A percentile compares a stretch with the other conserved stretches of the same genome.
Evolutionary conservation across 2,329 filamentous ascomycete genomes (phyloP).

Genomic region (Verticillium zaregamsianum): DNA sequence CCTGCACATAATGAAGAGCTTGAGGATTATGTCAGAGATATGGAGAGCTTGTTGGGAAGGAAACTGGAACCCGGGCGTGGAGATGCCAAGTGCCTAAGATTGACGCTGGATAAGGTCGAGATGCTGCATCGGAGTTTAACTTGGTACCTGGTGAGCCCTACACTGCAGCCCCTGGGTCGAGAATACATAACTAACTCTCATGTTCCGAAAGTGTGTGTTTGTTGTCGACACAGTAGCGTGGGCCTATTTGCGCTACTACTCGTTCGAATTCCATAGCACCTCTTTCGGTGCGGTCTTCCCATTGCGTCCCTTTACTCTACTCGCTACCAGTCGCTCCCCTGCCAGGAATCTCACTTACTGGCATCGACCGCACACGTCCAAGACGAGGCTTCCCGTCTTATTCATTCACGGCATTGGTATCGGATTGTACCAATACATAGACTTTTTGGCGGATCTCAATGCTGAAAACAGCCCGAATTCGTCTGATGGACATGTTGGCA

Average conservation of each 20-base stretch:
- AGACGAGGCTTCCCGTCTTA: slow-evolving; percentile 52
- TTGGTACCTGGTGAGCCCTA: slow-evolving; percentile 55
- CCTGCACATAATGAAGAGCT: slow-evolving; percentile 33
- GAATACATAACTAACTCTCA: slow-evolving; percentile 16
- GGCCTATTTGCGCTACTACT: slow-evolving; percentile 47
- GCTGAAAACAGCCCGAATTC: slow-evolving; percentile 18
- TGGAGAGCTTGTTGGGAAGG: slow-evolving; percentile 49
- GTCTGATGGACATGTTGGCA: slow-evolving; percentile 47
- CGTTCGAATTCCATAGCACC: slow-evolving; percentile 7
- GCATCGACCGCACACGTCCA: slow-evolving; percentile 58
- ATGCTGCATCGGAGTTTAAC: slow-evolving; percentile 56
- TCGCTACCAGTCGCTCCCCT: slow-evolving; percentile 41
- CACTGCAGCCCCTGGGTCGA: slow-evolving; percentile 48
- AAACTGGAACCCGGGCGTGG: slow-evolving; percentile 51
- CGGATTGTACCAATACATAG: slow-evolving; percentile 58
- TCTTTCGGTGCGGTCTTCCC: slow-evolving; percentile 47
- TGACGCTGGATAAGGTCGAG: slow-evolving; percentile 59
- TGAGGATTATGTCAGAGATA: slow-evolving; percentile 39
- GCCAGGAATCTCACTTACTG: slow-evolving; percentile 56
- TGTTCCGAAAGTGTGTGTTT: background rate
- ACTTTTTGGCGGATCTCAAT: slow-evolving; percentile 51
- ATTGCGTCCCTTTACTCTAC: slow-evolving; percentile 45
- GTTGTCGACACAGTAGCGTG: slow-evolving; percentile 26
- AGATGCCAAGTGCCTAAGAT: slow-evolving; percentile 50
- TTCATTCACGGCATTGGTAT: slow-evolving; percentile 71